Evolutionary conservation across 305 asterid genomes (phyloP).

Genomic region (Rubia tinctorum): DNA sequence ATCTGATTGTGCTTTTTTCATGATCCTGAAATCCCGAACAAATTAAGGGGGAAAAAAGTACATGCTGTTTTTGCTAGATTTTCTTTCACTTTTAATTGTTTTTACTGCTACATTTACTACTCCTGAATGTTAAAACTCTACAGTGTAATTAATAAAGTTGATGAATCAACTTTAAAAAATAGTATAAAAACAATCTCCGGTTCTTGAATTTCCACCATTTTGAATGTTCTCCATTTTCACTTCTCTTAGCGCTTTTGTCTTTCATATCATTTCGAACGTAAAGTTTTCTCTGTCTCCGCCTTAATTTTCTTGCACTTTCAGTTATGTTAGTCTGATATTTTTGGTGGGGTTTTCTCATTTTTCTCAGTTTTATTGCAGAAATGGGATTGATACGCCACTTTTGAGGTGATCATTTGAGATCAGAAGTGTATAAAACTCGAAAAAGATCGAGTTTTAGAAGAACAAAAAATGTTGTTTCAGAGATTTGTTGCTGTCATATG

Average conservation of each 20-base stretch:
- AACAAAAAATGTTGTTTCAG: constrained; percentile 27
- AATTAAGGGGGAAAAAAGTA: background rate
- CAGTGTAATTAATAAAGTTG: background rate
- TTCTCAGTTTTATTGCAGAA: constrained; percentile 2
- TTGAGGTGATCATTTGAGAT: constrained; percentile 9
- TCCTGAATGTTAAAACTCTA: background rate
- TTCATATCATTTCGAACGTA: constrained; percentile 9
- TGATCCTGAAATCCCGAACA: constrained; percentile 8
- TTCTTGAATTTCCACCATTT: background rate
- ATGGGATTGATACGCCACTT: constrained; percentile 26
- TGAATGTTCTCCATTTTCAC: constrained; percentile 7
- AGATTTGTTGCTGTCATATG: constrained; percentile 22
- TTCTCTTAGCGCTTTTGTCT: background rate
- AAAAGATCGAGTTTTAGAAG: constrained; percentile 2
- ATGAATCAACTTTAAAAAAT: background rate
- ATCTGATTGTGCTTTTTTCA: background rate
- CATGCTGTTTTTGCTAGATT: background rate
- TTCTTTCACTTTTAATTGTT: background rate
- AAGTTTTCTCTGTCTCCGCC: background rate
- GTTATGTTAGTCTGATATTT: background rate
- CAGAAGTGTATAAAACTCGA: background rate
- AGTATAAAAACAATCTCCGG: background rate
- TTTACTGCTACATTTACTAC: background rate
- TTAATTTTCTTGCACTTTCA: constrained; percentile 2
- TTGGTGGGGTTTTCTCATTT: background rate